phyloP scores from a whole-genome alignment of 2,329 filamentous ascomycete species.

The Fusarium sp. region DNA sequence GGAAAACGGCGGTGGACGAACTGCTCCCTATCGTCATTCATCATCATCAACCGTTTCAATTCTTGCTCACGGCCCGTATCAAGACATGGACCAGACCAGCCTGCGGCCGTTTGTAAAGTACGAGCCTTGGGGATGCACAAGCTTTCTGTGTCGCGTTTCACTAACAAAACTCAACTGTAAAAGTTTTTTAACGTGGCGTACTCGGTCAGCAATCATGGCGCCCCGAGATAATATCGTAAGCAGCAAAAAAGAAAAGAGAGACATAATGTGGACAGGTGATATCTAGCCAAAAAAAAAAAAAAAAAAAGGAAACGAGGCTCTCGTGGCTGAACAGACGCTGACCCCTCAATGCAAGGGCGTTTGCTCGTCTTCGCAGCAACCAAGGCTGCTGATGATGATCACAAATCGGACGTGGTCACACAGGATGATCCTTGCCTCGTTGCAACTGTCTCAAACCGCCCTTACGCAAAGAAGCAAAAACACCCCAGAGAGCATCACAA shows the following conservation, averaged over 20 bases:
- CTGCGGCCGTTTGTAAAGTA: neutral
- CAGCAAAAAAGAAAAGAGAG: neutral
- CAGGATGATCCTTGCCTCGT: slow-evolving; percentile 23
- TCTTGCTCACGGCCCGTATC: neutral
- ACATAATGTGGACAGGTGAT: neutral
- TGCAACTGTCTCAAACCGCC: slow-evolving; percentile 15
- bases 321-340: slow-evolving; percentile 1
- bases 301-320: neutral
- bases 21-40: neutral
- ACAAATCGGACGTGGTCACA: neutral
- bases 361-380: slow-evolving; percentile 2
- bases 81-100: neutral
- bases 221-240: neutral
- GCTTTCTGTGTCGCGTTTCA: neutral
- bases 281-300: neutral
- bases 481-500: neutral
- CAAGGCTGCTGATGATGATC: neutral
- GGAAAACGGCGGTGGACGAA: neutral
- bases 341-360: slow-evolving; percentile 26
- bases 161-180: neutral
- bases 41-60: neutral
- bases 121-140: neutral
- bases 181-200: neutral
- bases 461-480: slow-evolving; percentile 27
- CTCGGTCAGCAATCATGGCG: neutral